A percentile compares a stretch with the other conserved stretches of the same genome.
Conservation (phyloP, 768 basidiomycete species). For the Lyophyllum atratum region DNA sequence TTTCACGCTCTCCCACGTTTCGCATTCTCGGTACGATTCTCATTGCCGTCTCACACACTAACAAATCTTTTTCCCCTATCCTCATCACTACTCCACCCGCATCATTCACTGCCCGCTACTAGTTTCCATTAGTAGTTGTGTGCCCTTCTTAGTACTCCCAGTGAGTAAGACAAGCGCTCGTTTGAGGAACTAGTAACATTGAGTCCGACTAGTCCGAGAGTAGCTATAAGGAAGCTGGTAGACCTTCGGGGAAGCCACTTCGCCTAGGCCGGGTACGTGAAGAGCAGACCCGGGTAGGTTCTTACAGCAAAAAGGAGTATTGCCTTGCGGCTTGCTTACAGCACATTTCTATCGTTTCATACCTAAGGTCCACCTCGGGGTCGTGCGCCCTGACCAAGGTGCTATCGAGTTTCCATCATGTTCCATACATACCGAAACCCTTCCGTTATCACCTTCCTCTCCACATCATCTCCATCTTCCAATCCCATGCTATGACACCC, state of each 20-base stretch:
- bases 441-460: background rate
- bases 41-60: too few species aligned
- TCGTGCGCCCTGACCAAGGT: background rate
- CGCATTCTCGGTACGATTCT: too few species aligned
- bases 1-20: too few species aligned
- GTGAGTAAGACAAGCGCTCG: background rate
- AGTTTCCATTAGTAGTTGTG: too few species aligned
- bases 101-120: too few species aligned
- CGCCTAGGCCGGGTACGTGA: background rate
- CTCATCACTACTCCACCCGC: too few species aligned
- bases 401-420: background rate
- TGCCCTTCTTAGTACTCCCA: too few species aligned
- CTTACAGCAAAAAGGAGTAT: background rate
- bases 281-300: background rate
- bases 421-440: too few species aligned
- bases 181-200: conserved; percentile 1
- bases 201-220: background rate
- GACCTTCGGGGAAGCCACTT: background rate
- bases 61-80: too few species aligned
- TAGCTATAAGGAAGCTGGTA: conserved; percentile 2
- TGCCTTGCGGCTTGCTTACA: background rate
- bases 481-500: too few species aligned
- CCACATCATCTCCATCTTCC: too few species aligned
- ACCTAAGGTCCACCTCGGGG: conserved; percentile 1
- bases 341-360: background rate